Evolutionary conservation across 1,139 yeast species (phyloP).

Genomic region (Eremothecium cymbalariae): DNA sequence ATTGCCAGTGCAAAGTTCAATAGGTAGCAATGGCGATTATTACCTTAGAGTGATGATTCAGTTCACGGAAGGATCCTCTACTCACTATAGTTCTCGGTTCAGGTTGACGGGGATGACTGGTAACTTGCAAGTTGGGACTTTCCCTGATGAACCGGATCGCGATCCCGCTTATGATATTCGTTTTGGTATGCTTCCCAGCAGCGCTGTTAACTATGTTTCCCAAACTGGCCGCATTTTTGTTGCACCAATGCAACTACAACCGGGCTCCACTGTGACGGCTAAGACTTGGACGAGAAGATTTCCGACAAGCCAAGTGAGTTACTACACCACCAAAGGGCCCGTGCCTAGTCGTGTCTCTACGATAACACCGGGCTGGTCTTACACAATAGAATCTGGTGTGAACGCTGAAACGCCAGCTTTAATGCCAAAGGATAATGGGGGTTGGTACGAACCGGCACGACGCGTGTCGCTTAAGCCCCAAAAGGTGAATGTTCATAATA

Average conservation of each 20-base stretch:
- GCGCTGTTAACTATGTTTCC: constrained; percentile 52
- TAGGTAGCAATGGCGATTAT: constrained; percentile 54
- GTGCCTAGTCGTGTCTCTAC: constrained; percentile 52
- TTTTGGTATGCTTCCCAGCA: constrained; percentile 31
- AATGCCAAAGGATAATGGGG: constrained; percentile 46
- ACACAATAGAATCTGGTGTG: constrained; percentile 51
- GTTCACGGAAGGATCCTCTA: constrained; percentile 42
- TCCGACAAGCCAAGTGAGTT: constrained; percentile 62
- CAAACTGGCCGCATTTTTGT: constrained; percentile 70
- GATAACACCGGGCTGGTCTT: constrained; percentile 76
- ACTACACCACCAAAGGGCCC: constrained; percentile 37
- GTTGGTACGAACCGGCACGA: constrained; percentile 36
- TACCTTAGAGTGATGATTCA: constrained; percentile 55
- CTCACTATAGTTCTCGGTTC: constrained; percentile 62
- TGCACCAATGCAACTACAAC: constrained; percentile 92
- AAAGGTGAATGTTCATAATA: constrained; percentile 12
- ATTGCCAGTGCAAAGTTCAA: constrained; percentile 37
- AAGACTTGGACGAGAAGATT: constrained; percentile 54
- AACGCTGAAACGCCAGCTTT: constrained; percentile 62
- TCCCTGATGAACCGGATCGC: constrained; percentile 20
- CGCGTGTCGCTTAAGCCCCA: constrained; percentile 31
- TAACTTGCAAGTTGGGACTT: constrained; percentile 26
- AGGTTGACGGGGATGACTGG: constrained; percentile 65
- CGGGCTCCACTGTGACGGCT: constrained; percentile 60
- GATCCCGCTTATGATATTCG: constrained; percentile 36